A percentile compares a stretch with the other conserved stretches of the same genome.
These are phyloP conservation scores for Macroventuria anomochaeta DNA, from an alignment of 2,329 filamentous ascomycete species.

Conservation along the genomic window DNA sequence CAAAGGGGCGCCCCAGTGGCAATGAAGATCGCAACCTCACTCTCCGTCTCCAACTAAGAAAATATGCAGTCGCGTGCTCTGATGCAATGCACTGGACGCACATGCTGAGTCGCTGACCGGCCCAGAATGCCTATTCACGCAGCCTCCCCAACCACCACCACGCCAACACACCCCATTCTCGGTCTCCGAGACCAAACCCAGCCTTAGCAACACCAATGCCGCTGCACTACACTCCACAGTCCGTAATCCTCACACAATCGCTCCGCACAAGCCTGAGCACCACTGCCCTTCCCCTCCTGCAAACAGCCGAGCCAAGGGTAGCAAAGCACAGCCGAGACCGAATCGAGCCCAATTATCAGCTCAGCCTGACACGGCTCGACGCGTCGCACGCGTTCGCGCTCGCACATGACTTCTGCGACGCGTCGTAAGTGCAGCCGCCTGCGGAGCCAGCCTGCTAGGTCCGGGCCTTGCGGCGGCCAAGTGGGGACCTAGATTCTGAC, in stretches of 20 bases:
- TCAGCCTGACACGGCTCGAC: constrained; percentile 9
- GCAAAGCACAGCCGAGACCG: background rate
- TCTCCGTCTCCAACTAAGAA: constrained; percentile 2
- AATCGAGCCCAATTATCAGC: constrained; percentile 9
- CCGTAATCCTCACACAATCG: constrained; percentile 9
- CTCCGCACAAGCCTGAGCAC: constrained; percentile 9
- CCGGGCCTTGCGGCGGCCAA: constrained; percentile 20
- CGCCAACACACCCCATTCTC: background rate
- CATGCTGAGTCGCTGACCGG: constrained; percentile 7
- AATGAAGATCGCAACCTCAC: background rate
- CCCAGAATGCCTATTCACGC: constrained; percentile 1
- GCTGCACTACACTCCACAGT: constrained; percentile 1
- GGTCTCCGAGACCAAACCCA: background rate
- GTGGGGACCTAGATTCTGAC: constrained; percentile 3
- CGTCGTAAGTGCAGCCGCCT: constrained; percentile 20
- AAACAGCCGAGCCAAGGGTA: constrained; percentile 6
- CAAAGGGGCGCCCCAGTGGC: constrained; percentile 4
- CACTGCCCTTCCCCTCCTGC: constrained; percentile 11
- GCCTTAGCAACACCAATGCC: background rate
- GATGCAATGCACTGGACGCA: background rate
- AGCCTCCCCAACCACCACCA: background rate
- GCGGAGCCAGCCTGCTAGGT: constrained; percentile 8
- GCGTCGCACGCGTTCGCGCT: constrained; percentile 34
- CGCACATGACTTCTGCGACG: constrained; percentile 26
- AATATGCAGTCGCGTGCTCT: constrained; percentile 1